Percentiles rank a stretch among this genome's conserved stretches.
phyloP scores from a whole-genome alignment of 1,284 basidiomycete species.

The Pyrrhoderma noxium region DNA sequence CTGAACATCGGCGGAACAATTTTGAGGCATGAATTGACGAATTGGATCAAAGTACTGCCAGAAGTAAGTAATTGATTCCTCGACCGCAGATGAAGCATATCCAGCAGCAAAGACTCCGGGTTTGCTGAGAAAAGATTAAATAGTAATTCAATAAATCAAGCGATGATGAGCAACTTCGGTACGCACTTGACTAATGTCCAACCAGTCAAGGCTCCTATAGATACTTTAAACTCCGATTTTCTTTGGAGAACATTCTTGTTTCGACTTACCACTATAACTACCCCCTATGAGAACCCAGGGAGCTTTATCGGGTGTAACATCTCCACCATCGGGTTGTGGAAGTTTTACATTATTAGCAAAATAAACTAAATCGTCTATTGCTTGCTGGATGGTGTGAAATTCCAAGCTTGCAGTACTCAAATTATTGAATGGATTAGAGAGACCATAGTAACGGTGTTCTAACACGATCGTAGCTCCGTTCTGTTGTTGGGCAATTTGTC shows the following conservation, averaged over 20 bases:
- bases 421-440: conserved; percentile 52
- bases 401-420: conserved; percentile 51
- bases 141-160: too few relatives aligned
- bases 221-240: background rate
- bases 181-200: conserved; percentile 68
- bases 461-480: conserved; percentile 56
- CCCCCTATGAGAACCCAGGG: conserved; percentile 70
- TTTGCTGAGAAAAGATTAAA: conserved; percentile 36
- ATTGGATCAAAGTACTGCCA: conserved; percentile 70
- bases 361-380: conserved; percentile 62
- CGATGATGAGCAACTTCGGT: background rate
- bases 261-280: conserved; percentile 48
- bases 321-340: conserved; percentile 57
- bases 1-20: conserved; percentile 66
- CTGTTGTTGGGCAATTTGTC: conserved; percentile 59
- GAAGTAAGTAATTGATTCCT: conserved; percentile 63
- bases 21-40: conserved; percentile 58
- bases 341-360: conserved; percentile 61
- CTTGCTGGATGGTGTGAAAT: conserved; percentile 62
- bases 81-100: conserved; percentile 66
- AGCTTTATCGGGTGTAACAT: conserved; percentile 47
- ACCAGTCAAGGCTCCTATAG: conserved; percentile 45
- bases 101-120: conserved; percentile 60
- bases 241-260: background rate
- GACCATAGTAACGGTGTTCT: conserved; percentile 48